Evolutionary conservation across 805 yeast species (phyloP).

Genomic region (Saturnispora bothae): DNA sequence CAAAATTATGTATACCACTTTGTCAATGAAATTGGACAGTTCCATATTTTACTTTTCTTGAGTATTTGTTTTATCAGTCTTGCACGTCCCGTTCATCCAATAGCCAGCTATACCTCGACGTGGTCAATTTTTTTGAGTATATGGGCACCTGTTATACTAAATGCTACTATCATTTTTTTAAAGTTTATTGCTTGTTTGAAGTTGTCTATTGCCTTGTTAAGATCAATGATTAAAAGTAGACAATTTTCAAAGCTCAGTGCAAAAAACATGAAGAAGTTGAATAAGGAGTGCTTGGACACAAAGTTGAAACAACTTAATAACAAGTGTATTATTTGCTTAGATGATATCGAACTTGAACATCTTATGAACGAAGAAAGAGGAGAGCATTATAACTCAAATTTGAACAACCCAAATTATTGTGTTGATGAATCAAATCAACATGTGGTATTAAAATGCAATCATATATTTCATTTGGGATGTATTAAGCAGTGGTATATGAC

Average conservation of each 20-base stretch:
- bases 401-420: too few relatives aligned
- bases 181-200: slow-evolving; percentile 13
- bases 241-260: slow-evolving; percentile 11
- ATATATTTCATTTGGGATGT: slow-evolving; percentile 15
- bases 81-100: slow-evolving; percentile 7
- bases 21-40: slow-evolving; percentile 7
- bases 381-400: not conserved
- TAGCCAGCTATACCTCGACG: slow-evolving; percentile 3
- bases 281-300: not conserved
- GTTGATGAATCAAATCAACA: not conserved
- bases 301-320: slow-evolving; percentile 10
- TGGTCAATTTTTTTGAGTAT: slow-evolving; percentile 9
- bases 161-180: slow-evolving; percentile 11
- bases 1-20: slow-evolving; percentile 11
- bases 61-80: slow-evolving; percentile 10
- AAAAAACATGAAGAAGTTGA: slow-evolving; percentile 1
- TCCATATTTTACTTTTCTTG: slow-evolving; percentile 7
- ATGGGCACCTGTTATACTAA: slow-evolving; percentile 12
- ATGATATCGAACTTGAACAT: slow-evolving; percentile 4
- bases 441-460: slow-evolving; percentile 12
- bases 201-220: slow-evolving; percentile 10
- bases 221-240: slow-evolving; percentile 13
- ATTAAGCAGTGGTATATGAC: slow-evolving; percentile 15
- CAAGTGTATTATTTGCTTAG: slow-evolving; percentile 15
- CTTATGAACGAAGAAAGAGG: not conserved